A percentile compares a stretch with the other conserved stretches of the same genome.
Evolutionary conservation across 1,284 basidiomycete genomes (phyloP).

Genomic region (Moesziomyces globuligerus): DNA sequence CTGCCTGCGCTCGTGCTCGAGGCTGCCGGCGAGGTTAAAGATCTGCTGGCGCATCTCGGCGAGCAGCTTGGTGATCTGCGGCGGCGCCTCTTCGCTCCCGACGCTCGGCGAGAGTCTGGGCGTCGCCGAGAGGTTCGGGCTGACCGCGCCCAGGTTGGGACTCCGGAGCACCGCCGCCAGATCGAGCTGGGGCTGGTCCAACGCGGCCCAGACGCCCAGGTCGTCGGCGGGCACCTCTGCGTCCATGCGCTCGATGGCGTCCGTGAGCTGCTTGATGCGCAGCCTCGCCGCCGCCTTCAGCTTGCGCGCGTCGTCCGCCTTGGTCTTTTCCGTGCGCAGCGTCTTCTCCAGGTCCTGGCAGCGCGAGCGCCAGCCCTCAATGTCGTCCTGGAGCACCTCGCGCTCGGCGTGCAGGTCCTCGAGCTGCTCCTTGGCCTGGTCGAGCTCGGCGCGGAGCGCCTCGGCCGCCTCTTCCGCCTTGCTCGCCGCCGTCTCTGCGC

Average conservation of each 20-base stretch:
- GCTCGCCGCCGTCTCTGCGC: conserved; percentile 36
- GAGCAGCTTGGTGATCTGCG: conserved; percentile 62
- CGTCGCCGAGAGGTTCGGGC: conserved; percentile 19
- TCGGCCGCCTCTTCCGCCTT: conserved; percentile 17
- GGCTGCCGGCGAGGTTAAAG: conserved; percentile 62
- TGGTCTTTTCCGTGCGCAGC: conserved; percentile 50
- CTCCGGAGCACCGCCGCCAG: conserved; percentile 35
- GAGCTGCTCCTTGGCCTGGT: conserved; percentile 30
- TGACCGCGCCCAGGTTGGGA: conserved; percentile 43
- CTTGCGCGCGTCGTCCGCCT: conserved; percentile 50
- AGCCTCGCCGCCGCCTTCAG: conserved; percentile 40
- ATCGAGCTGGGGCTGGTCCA: conserved; percentile 46
- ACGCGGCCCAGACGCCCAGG: conserved; percentile 26
- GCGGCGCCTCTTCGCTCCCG: conserved; percentile 32
- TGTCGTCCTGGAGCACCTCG: conserved; percentile 62
- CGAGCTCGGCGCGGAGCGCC: conserved; percentile 31
- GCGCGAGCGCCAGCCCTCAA: conserved; percentile 63
- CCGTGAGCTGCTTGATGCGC: conserved; percentile 52
- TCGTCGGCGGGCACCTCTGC: conserved; percentile 38
- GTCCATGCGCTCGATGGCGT: conserved; percentile 31
- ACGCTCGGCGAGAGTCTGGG: conserved; percentile 46
- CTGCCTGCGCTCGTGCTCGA: conserved; percentile 63
- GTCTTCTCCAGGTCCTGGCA: conserved; percentile 62
- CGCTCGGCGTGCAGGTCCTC: conserved; percentile 62
- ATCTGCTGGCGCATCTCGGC: conserved; percentile 66